Conservation (phyloP, 169 alveolate species). For the Babesia bovis region DNA sequence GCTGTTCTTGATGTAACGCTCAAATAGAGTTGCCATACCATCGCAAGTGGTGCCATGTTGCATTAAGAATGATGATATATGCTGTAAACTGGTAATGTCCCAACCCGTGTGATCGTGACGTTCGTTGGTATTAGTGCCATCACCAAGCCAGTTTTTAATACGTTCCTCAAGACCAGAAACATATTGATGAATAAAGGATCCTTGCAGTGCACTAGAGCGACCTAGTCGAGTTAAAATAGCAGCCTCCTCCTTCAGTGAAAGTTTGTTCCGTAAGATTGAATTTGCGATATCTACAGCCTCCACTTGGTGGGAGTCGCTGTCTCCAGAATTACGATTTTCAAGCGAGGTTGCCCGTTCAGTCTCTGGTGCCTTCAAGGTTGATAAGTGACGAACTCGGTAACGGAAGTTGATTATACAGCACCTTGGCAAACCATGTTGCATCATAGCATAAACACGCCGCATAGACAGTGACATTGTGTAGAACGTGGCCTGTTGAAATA, state of each 20-base stretch:
- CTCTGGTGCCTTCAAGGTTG: too few relatives aligned
- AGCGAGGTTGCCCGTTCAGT: too few relatives aligned
- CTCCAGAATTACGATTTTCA: too few relatives aligned
- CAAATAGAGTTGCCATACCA: background rate
- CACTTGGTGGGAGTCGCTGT: background rate
- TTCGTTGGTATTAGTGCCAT: background rate
- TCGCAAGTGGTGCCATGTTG: background rate
- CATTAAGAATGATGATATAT: background rate
- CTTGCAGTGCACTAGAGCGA: background rate
- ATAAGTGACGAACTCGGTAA: too few relatives aligned
- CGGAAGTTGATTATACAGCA: too few relatives aligned
- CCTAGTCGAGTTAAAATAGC: background rate
- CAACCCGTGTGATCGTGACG: background rate
- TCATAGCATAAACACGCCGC: too few relatives aligned
- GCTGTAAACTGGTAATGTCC: background rate
- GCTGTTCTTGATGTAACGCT: constrained; percentile 8
- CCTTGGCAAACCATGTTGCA: too few relatives aligned
- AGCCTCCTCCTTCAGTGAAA: constrained; percentile 16
- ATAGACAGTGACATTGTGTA: too few relatives aligned
- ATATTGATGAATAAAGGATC: constrained; percentile 4
- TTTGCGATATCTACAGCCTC: constrained; percentile 21
- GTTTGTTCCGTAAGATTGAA: background rate
- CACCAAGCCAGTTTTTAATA: background rate
- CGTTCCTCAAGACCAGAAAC: constrained; percentile 10
- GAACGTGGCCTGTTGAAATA: too few relatives aligned